Base-by-base conservation (phyloP, 2,329 filamentous ascomycete species). In the Zasmidium cellare region DNA sequence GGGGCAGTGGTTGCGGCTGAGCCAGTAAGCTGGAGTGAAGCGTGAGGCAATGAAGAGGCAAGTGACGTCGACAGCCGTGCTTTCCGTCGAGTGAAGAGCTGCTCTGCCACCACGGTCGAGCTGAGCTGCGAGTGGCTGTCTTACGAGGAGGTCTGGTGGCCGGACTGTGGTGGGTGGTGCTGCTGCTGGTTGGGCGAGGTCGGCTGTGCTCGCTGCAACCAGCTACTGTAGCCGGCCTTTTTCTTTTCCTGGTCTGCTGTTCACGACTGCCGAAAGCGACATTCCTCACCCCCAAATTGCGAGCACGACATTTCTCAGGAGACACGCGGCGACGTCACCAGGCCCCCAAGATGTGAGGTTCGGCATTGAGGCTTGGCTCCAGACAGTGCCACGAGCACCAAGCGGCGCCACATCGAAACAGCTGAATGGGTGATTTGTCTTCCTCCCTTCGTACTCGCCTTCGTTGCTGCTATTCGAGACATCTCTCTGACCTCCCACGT, bases 71-170 rank as follows among this genome's bases (percentile, higher is more conserved):
- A 14, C 35, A 41, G 35, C 35, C 35, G 35, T 41, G 35, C 35
- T n/a, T 41, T 41, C 35, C 35, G 35, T 41, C 35, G 35, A 41
- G 12, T 41, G 7, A 31, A 14, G 12, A 41, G 46, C 46, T 24
- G 28, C 47, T 50, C 28, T 31, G 47, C 47, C 47, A 49, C 47
- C 47, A 50, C n/a, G 23, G 2, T 28, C 18, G 22, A 50, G 47
- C 47, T 50, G 47, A 41, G 35, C 35, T 41, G 12, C 16, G 35
- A 18, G 11, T 41, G 35, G 35, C 35, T 41, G 35, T 16, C 35
- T 9, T 9, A 41, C 35, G 35, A 41, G 3, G 35, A n/a, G 12
- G 35, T 18, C 35, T n/a, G n/a, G n/a, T n/a, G n/a, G n/a, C n/a
- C n/a, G n/a, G n/a, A n/a, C n/a, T n/a, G n/a, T n/a, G n/a, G n/a